Percentiles rank a stretch among this genome's conserved stretches.
Evolutionary conservation across 345 rosid genomes (phyloP).

Genomic region (Crucihimalaya himalaica): DNA sequence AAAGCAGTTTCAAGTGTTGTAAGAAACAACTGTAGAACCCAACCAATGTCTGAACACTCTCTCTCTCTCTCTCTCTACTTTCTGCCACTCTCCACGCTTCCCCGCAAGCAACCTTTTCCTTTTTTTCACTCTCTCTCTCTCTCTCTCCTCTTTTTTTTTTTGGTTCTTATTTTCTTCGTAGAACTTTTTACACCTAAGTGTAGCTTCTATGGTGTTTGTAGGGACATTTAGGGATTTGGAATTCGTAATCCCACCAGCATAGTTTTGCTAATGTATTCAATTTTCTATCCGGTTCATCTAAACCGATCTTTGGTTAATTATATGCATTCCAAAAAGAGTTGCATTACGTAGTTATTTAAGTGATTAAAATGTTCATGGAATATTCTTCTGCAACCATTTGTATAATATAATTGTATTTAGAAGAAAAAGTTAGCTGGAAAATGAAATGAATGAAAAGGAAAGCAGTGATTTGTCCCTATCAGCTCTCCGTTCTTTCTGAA

Average conservation of each 20-base stretch:
- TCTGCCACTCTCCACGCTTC: conserved; percentile 64
- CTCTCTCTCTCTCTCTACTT: conserved; percentile 27
- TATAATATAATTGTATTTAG: neutral
- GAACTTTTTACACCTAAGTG: conserved; percentile 32
- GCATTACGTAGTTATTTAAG: neutral
- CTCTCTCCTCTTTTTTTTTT: neutral
- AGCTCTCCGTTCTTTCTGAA: conserved; percentile 32
- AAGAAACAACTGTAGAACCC: conserved; percentile 38
- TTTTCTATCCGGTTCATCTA: neutral
- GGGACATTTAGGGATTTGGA: conserved; percentile 42
- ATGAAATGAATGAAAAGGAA: conserved; percentile 35
- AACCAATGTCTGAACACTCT: conserved; percentile 40
- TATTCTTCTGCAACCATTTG: neutral
- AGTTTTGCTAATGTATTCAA: neutral
- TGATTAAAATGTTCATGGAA: neutral
- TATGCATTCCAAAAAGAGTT: conserved; percentile 1
- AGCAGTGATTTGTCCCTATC: conserved; percentile 38
- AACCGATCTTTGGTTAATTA: conserved; percentile 28
- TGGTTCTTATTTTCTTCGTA: neutral
- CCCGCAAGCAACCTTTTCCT: conserved; percentile 64
- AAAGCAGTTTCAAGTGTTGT: conserved; percentile 37
- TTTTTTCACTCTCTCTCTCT: conserved; percentile 36
- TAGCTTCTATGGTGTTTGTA: conserved; percentile 30
- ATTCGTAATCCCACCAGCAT: conserved; percentile 11
- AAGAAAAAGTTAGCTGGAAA: conserved; percentile 24